Percentiles rank a stretch among this genome's conserved stretches.
These are phyloP conservation scores for Rubus idaeus DNA, from an alignment of 306 rosid genomes.

Conservation along the genomic window DNA sequence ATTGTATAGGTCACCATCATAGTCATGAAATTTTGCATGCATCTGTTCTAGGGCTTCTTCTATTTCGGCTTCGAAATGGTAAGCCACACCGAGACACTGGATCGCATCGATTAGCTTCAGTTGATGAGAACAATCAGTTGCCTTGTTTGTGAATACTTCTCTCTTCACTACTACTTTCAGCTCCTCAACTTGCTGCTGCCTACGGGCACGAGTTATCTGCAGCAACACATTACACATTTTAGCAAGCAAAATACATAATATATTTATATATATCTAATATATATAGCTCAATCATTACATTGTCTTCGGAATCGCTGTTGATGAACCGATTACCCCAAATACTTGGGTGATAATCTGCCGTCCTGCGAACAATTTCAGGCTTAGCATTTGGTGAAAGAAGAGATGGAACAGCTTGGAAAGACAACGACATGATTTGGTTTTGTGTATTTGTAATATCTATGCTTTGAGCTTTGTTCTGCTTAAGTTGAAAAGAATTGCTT, in stretches of 20 bases:
- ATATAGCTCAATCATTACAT: neutral
- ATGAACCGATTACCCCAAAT: conserved; percentile 31
- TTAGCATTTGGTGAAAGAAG: neutral
- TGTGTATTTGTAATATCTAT: no score
- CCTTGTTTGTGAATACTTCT: neutral
- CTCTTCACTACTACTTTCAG: conserved; percentile 38
- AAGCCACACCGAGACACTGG: conserved; percentile 35
- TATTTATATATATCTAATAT: no score
- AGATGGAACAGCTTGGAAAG: neutral
- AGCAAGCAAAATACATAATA: neutral
- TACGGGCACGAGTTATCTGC: neutral
- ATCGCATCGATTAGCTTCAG: conserved; percentile 33
- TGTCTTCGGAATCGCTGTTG: neutral
- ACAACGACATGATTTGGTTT: neutral
- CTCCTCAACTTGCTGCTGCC: conserved; percentile 2
- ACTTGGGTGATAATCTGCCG: conserved; percentile 24
- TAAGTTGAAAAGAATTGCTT: neutral
- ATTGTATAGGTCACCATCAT: conserved; percentile 17
- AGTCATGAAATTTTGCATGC: neutral
- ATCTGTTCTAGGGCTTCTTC: conserved; percentile 4
- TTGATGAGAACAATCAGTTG: conserved; percentile 10
- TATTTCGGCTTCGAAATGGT: conserved; percentile 47
- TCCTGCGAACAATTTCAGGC: neutral
- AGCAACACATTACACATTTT: neutral
- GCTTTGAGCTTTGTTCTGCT: neutral